phyloP scores from a whole-genome alignment of 805 yeast species.

The Scheffersomyces spartinae region DNA sequence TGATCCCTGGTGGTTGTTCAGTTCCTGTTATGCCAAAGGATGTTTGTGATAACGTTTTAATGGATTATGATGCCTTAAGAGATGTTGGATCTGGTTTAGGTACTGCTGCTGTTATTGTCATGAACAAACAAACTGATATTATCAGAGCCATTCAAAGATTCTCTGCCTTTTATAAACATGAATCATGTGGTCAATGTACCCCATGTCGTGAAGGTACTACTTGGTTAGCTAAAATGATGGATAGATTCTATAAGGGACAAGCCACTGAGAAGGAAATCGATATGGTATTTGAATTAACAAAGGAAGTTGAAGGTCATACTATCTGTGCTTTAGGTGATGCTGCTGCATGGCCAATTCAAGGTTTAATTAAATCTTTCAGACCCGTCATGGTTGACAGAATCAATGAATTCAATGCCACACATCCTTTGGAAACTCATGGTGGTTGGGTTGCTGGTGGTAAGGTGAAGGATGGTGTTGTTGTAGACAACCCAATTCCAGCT shows the following conservation, averaged over 20 bases:
- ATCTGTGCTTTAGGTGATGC: slow-evolving; percentile 91
- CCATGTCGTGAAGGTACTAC: slow-evolving; percentile 94
- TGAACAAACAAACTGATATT: slow-evolving; percentile 79
- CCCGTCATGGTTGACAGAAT: slow-evolving; percentile 75
- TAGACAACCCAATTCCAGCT: slow-evolving; percentile 46
- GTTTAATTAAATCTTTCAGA: slow-evolving; percentile 73
- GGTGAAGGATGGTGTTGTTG: slow-evolving; percentile 51
- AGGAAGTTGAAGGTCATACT: slow-evolving; percentile 85
- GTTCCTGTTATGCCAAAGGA: slow-evolving; percentile 71
- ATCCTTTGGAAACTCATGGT: slow-evolving; percentile 50
- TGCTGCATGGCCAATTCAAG: slow-evolving; percentile 90
- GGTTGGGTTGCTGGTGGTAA: slow-evolving; percentile 65
- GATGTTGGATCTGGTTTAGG: slow-evolving; percentile 85
- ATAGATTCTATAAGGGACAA: slow-evolving; percentile 67
- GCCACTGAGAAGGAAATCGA: slow-evolving; percentile 76
- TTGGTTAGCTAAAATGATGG: slow-evolving; percentile 77
- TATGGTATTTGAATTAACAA: slow-evolving; percentile 71
- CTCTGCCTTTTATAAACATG: slow-evolving; percentile 78
- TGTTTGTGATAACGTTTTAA: slow-evolving; percentile 54
- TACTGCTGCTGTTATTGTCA: slow-evolving; percentile 86
- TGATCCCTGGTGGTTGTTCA: slow-evolving; percentile 85
- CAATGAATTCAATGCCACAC: slow-evolving; percentile 43
- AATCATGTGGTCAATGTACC: slow-evolving; percentile 90
- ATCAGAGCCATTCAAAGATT: slow-evolving; percentile 80
- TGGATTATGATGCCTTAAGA: slow-evolving; percentile 82